Conservation (phyloP, 2,329 filamentous ascomycete genomes). For the Ophiostoma sp. region DNA sequence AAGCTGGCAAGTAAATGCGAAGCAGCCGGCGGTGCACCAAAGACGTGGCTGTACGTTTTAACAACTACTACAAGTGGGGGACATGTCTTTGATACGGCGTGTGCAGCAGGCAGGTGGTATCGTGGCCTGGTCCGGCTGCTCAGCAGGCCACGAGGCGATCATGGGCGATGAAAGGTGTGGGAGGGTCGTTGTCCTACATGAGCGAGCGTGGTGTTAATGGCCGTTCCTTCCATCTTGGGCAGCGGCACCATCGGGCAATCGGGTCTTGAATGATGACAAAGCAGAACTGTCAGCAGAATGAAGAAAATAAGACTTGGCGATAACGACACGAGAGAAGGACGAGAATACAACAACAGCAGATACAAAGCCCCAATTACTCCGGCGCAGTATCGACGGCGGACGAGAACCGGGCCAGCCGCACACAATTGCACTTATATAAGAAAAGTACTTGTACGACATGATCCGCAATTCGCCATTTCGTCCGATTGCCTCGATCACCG, state of each 20-base stretch:
- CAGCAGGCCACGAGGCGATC: conserved; percentile 2
- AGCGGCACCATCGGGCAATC: neutral
- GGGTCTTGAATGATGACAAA: neutral
- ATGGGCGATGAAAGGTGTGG: conserved; percentile 4
- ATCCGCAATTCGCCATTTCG: neutral
- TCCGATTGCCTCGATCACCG: conserved; percentile 1
- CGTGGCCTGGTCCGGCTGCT: neutral
- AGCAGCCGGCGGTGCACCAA: neutral
- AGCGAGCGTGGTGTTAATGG: neutral
- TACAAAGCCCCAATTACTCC: neutral
- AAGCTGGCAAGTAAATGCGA: neutral
- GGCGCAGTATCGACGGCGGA: neutral
- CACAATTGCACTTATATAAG: neutral
- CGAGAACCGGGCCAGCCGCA: neutral
- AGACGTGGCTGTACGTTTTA: neutral
- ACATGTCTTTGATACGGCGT: neutral
- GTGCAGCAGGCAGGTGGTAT: neutral
- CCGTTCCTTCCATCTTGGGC: conserved; percentile 9
- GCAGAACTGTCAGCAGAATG: neutral
- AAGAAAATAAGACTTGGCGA: neutral
- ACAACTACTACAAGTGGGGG: neutral
- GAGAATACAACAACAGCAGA: neutral
- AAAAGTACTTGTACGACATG: neutral
- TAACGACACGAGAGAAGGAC: neutral
- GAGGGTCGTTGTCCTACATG: neutral